Percentiles rank a stretch among this genome's conserved stretches.
Evolutionary conservation across 257 asterid genomes (phyloP).

Genomic region (Pogostemon cablin): DNA sequence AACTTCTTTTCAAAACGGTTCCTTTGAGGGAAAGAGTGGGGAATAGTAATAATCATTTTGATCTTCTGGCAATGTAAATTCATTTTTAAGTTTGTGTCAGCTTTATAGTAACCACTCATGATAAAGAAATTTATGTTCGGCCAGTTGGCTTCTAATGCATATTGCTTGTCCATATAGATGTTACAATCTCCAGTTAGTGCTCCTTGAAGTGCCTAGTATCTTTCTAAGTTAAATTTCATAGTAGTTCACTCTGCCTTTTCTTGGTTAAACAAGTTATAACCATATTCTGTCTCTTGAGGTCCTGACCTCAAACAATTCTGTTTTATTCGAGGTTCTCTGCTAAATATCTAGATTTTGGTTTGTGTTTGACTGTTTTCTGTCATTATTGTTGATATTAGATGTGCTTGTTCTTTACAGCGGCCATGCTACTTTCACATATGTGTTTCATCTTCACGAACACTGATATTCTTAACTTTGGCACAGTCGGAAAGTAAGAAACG

Average conservation of each 20-base stretch:
- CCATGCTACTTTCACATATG: neutral
- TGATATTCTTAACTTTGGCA: neutral
- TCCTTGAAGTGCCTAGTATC: neutral
- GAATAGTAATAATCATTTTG: neutral
- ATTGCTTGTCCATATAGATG: slow-evolving; percentile 12
- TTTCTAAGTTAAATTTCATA: neutral
- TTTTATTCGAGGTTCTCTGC: slow-evolving; percentile 12
- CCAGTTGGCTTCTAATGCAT: slow-evolving; percentile 8
- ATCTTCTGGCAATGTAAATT: neutral
- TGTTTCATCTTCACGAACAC: slow-evolving; percentile 7
- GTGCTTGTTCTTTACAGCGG: slow-evolving; percentile 1
- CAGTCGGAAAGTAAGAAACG: slow-evolving; percentile 87
- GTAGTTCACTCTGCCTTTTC: neutral
- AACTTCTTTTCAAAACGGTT: slow-evolving; percentile 14
- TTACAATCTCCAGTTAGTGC: neutral
- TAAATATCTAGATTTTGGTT: neutral
- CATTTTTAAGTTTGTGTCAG: neutral
- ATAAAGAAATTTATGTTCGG: too few species aligned
- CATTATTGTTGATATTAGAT: neutral
- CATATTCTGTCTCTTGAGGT: neutral
- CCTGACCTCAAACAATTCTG: neutral
- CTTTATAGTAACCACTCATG: neutral
- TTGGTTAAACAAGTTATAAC: neutral
- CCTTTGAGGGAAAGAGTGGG: neutral
- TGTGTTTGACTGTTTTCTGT: neutral